These are phyloP conservation scores for Alternaria alternata DNA, from an alignment of 2,329 filamentous ascomycete species.

Conservation along the genomic window DNA sequence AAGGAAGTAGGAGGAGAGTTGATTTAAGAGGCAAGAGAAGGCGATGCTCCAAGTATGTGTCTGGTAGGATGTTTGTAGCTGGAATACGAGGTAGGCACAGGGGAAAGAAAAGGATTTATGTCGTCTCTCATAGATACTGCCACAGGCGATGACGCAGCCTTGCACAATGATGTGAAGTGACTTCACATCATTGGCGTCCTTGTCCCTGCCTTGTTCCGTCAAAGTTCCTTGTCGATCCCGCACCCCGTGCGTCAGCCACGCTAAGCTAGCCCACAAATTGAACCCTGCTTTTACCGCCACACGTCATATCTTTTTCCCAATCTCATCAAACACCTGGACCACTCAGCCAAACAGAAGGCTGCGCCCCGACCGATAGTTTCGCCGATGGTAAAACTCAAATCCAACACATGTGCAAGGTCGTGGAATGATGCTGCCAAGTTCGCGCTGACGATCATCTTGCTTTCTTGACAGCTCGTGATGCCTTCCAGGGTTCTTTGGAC, in stretches of 20 bases:
- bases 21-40: neutral
- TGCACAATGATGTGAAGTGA: neutral
- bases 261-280: conserved; percentile 3
- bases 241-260: conserved; percentile 6
- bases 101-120: conserved; percentile 12
- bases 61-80: neutral
- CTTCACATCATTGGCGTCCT: conserved; percentile 7
- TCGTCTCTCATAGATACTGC: neutral
- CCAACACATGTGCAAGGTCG: neutral
- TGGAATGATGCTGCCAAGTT: conserved; percentile 5
- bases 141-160: conserved; percentile 18
- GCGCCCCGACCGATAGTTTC: neutral
- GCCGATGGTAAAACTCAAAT: conserved; percentile 6
- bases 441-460: conserved; percentile 7
- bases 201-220: conserved; percentile 13
- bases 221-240: conserved; percentile 9
- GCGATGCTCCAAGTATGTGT: neutral
- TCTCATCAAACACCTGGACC: neutral
- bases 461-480: neutral
- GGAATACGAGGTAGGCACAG: neutral
- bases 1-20: neutral
- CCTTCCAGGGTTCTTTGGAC: neutral
- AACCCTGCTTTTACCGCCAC: conserved; percentile 10
- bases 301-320: conserved; percentile 8
- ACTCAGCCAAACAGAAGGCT: neutral